Conservation (phyloP, 305 asterid species). For the Fraxinus floribunda region DNA sequence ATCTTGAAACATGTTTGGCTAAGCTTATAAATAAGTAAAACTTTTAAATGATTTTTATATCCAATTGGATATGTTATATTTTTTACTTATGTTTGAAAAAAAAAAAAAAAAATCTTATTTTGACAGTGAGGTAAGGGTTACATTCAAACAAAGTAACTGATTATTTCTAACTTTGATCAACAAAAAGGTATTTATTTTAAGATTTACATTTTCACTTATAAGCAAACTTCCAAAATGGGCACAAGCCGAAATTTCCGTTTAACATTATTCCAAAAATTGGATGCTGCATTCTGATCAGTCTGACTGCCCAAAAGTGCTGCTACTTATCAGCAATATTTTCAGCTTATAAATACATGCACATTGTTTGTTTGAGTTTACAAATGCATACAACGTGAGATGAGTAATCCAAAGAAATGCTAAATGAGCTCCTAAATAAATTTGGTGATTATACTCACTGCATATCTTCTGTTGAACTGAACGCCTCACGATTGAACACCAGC, state of each 20-base stretch:
- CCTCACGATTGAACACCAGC: constrained; percentile 67
- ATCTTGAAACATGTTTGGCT: not conserved
- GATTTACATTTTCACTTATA: not conserved
- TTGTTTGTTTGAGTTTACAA: not conserved
- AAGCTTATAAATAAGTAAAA: not conserved
- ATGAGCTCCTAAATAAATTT: not conserved
- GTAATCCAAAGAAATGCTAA: not conserved
- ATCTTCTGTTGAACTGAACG: constrained; percentile 67
- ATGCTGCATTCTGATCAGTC: not conserved
- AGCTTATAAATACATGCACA: not conserved
- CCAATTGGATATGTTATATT: not conserved
- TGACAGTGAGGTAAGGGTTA: not conserved
- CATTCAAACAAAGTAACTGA: not conserved
- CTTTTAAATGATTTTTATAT: not conserved
- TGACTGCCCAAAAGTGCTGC: not conserved
- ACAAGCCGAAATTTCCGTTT: not conserved
- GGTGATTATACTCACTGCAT: constrained; percentile 58
- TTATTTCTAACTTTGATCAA: not conserved
- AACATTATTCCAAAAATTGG: not conserved
- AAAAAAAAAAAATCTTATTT: not conserved
- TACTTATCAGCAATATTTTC: not conserved
- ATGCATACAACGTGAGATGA: not conserved
- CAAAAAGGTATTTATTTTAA: not conserved
- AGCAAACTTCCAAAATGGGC: not conserved
- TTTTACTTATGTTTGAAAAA: not conserved